These are phyloP conservation scores for Neurospora terricola DNA, from an alignment of 495 filamentous ascomycete species.

Conservation along the genomic window DNA sequence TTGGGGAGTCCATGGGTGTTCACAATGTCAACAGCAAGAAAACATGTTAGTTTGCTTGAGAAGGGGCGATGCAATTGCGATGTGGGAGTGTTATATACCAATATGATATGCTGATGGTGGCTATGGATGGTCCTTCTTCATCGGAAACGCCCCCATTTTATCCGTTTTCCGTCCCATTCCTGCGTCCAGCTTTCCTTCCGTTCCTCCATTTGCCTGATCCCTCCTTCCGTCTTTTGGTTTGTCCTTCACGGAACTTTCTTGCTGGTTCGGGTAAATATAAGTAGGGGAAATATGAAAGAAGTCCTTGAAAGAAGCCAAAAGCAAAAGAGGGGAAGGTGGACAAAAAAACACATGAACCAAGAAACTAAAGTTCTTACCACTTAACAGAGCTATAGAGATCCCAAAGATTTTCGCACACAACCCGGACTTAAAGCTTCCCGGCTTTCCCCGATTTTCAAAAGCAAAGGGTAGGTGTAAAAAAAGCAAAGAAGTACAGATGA, in stretches of 20 bases:
- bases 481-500: neutral
- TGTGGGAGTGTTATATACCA: neutral
- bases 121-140: neutral
- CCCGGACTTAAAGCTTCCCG: neutral
- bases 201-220: slow-evolving; percentile 1
- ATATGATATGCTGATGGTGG: neutral
- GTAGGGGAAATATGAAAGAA: neutral
- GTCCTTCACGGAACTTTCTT: neutral
- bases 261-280: neutral
- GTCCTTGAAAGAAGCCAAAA: neutral
- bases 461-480: neutral
- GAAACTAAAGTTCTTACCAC: neutral
- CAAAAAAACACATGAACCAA: neutral
- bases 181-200: slow-evolving; percentile 10
- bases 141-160: slow-evolving; percentile 6
- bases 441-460: neutral
- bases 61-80: neutral
- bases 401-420: neutral
- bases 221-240: neutral
- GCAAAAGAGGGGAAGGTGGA: neutral
- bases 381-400: neutral
- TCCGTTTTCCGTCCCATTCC: neutral
- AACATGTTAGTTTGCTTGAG: slow-evolving; percentile 2
- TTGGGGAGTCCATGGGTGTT: neutral
- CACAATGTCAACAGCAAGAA: neutral